Evolutionary conservation across 208 protist species (phyloP).

Genomic region (Naegleria gruberi): DNA sequence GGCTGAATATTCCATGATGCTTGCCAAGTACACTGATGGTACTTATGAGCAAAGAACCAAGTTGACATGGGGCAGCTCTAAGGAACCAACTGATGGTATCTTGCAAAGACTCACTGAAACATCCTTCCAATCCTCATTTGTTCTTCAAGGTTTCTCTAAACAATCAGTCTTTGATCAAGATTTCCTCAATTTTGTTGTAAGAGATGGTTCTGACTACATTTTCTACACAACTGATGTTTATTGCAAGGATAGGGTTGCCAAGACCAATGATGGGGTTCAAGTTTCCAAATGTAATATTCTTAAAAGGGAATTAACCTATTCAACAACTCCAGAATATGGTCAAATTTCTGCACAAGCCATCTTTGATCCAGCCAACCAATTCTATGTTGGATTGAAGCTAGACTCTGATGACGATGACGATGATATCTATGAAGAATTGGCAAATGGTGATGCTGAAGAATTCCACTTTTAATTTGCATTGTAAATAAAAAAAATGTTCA

Average conservation of each 20-base stretch:
- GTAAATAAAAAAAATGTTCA: not conserved
- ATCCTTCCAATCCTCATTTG: not conserved
- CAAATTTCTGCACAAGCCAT: not conserved
- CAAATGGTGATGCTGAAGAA: not conserved
- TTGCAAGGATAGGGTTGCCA: not conserved
- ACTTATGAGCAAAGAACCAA: not conserved
- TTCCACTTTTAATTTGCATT: not conserved
- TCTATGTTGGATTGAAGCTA: not conserved
- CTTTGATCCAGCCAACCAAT: not conserved
- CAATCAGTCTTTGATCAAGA: not conserved
- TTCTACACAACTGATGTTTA: not conserved
- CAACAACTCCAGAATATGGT: not conserved
- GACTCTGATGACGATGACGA: not conserved
- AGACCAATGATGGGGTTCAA: not conserved
- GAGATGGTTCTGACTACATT: not conserved
- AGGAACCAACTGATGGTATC: not conserved
- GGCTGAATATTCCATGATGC: not conserved
- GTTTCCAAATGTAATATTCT: not conserved
- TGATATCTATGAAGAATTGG: not conserved
- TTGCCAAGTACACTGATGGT: not conserved
- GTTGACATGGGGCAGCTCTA: not conserved
- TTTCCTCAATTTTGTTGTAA: not conserved
- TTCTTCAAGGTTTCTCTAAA: not conserved
- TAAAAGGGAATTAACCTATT: not conserved
- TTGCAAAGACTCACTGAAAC: not conserved